Base-by-base conservation (phyloP, 139 green algal genomes). In the Chlorella ohadii region DNA sequence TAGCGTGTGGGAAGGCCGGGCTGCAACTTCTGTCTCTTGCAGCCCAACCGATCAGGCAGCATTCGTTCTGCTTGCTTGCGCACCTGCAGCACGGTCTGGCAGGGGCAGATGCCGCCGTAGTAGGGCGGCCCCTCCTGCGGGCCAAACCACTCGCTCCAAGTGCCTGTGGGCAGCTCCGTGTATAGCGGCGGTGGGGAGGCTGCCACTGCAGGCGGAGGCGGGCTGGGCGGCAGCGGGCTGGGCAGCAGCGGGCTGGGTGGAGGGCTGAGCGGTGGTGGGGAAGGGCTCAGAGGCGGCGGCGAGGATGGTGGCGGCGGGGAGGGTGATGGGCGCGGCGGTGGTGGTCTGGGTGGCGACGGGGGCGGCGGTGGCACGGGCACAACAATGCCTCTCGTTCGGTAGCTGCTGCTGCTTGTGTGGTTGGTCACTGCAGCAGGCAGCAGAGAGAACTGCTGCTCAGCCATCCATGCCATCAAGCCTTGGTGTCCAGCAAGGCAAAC, bases 351-450 rank as follows among this genome's bases (percentile, higher is more conserved):
- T 28, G 61, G 61, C 61, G 38, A 22, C n/a, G 77, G 38, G 0
- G 59, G 77, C 36, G 63, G 61, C 61, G 38, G 77, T 28, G 77
- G 77, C 28, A 72, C 61, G 1, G 47, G 51, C 51, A 59, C 51
- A 2, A 59, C 51, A 22, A 59, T 59, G 11, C 51, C 51, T 59
- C 51, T 68, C 15, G 72, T 51, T 15, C 61, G 9, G 20, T 39
- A 47, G n/a, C 65, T 56, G 19, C 34, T 67, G 73, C 31, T 66
- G 20, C 47, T 31, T 3, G 44, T 44, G 31, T 28, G 13, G 73
- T 79, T 79, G 73, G 33, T 79, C 47, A 79, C 73, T 79, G 73
- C 51, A 23, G 22, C 28, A 41, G 64, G 3, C n/a, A 22, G n/a
- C 31, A 72, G 65, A 23, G 22, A 0, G 13, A 2, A 13, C 65